Percentiles rank a stretch among this genome's conserved stretches.
These are phyloP conservation scores for Suillus bovinus DNA, from an alignment of 768 basidiomycete species.

Conservation along the genomic window DNA sequence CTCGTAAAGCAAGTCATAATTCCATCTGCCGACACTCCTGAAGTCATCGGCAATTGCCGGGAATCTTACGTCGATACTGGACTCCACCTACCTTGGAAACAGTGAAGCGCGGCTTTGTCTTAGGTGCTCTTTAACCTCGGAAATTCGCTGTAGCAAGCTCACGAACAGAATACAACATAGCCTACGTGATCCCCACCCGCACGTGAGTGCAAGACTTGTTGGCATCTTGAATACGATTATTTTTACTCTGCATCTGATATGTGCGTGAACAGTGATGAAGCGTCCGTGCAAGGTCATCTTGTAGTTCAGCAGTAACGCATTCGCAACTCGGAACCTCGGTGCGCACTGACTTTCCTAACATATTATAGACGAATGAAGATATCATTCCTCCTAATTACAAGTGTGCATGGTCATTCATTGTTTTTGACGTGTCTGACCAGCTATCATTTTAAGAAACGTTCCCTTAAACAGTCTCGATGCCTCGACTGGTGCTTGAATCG, in stretches of 20 bases:
- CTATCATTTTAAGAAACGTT: not conserved
- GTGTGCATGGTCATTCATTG: not conserved
- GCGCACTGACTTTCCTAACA: not conserved
- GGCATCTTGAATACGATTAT: slow-evolving; percentile 33
- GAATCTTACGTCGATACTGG: slow-evolving; percentile 80
- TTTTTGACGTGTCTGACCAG: not conserved
- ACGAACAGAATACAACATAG: slow-evolving; percentile 43
- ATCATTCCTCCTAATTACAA: not conserved
- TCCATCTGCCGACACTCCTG: slow-evolving; percentile 77
- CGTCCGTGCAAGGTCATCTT: not conserved
- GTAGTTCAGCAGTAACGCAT: not conserved
- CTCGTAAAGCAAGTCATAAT: slow-evolving; percentile 95
- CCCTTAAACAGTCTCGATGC: not conserved
- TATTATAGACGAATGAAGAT: not conserved
- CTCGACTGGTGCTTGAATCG: not conserved
- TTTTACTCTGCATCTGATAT: slow-evolving; percentile 60
- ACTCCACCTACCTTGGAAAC: slow-evolving; percentile 66
- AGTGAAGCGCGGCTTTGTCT: slow-evolving; percentile 63
- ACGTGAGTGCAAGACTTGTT: slow-evolving; percentile 9
- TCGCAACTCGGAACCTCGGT: not conserved
- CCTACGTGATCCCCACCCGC: slow-evolving; percentile 28
- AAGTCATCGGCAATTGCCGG: slow-evolving; percentile 69
- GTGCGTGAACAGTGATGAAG: not conserved
- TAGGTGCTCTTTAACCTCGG: slow-evolving; percentile 64
- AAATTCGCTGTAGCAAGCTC: slow-evolving; percentile 40